These are phyloP conservation scores for Juglanconis juglandina DNA, from an alignment of 2,329 filamentous ascomycete species.

Conservation along the genomic window DNA sequence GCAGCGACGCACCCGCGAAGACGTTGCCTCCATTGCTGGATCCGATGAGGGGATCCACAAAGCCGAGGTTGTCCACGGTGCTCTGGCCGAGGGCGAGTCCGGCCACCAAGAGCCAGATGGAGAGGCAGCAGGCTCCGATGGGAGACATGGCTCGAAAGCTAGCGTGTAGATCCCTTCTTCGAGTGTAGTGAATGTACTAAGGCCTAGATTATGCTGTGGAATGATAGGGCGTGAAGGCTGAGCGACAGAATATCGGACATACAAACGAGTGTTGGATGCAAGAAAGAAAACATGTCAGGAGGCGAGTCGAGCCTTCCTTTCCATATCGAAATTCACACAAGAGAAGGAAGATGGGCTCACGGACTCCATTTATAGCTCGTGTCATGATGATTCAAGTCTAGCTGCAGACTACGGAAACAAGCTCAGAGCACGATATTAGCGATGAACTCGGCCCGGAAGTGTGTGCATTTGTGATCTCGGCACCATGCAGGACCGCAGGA, in stretches of 20 bases:
- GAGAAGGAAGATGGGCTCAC: background rate
- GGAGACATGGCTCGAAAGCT: background rate
- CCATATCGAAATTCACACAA: too few relatives aligned
- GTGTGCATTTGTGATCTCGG: too few relatives aligned
- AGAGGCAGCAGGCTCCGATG: background rate
- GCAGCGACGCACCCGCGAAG: conserved; percentile 41
- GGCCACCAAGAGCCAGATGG: background rate
- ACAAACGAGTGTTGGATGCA: too few relatives aligned
- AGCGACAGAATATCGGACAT: too few relatives aligned
- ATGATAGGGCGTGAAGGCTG: background rate
- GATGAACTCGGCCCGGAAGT: background rate
- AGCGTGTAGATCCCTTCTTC: background rate
- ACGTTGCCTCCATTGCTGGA: conserved; percentile 40
- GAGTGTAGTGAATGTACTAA: background rate
- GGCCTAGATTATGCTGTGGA: background rate
- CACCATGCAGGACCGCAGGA: background rate
- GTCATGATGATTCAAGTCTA: background rate
- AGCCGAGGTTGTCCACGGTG: conserved; percentile 8
- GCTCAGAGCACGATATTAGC: background rate
- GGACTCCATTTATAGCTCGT: background rate
- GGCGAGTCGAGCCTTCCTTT: too few relatives aligned
- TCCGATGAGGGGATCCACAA: conserved; percentile 39
- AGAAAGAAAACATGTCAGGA: too few relatives aligned
- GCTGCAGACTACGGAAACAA: background rate
- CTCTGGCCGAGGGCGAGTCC: background rate